Percentiles rank a stretch among this genome's conserved stretches.
Evolutionary conservation across 306 rosid species (phyloP).

Genomic region (Cicer yamashitae): DNA sequence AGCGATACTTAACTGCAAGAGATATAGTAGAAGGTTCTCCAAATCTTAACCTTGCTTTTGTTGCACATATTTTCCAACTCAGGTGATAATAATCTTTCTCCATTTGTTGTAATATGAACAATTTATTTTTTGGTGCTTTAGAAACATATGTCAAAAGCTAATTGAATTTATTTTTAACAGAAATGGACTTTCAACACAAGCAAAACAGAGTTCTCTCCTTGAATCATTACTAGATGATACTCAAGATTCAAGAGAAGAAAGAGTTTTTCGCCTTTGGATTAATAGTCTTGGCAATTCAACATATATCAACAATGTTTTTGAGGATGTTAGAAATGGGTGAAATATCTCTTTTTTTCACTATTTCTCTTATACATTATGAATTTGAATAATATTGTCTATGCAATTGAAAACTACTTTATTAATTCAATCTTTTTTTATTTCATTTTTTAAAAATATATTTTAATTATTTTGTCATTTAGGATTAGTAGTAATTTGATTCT

Average conservation of each 20-base stretch:
- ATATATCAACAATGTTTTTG: slow-evolving; percentile 49
- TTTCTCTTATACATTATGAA: background rate
- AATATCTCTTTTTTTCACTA: background rate
- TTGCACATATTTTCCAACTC: slow-evolving; percentile 93
- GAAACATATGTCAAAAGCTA: slow-evolving; percentile 1
- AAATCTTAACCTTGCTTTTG: slow-evolving; percentile 95
- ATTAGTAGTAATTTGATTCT: background rate
- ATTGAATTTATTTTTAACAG: slow-evolving; percentile 49
- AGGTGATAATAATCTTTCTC: slow-evolving; percentile 64
- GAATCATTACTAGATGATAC: slow-evolving; percentile 76
- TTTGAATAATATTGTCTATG: background rate
- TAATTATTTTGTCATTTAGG: no score
- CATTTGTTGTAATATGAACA: background rate
- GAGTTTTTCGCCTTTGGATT: slow-evolving; percentile 69
- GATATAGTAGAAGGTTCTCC: slow-evolving; percentile 98
- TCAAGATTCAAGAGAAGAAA: slow-evolving; percentile 90
- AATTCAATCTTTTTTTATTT: background rate
- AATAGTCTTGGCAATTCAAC: slow-evolving; percentile 37
- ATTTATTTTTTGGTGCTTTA: background rate
- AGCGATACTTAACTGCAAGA: slow-evolving; percentile 90
- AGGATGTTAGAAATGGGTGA: slow-evolving; percentile 13
- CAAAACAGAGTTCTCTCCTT: slow-evolving; percentile 78
- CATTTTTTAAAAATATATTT: background rate
- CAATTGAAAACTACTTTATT: background rate
- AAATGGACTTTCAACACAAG: slow-evolving; percentile 87